Evolutionary conservation across 139 green algal genomes (phyloP), one percentile per base, ranked within the genome.

Genomic region (Micromonas commoda): DNA sequence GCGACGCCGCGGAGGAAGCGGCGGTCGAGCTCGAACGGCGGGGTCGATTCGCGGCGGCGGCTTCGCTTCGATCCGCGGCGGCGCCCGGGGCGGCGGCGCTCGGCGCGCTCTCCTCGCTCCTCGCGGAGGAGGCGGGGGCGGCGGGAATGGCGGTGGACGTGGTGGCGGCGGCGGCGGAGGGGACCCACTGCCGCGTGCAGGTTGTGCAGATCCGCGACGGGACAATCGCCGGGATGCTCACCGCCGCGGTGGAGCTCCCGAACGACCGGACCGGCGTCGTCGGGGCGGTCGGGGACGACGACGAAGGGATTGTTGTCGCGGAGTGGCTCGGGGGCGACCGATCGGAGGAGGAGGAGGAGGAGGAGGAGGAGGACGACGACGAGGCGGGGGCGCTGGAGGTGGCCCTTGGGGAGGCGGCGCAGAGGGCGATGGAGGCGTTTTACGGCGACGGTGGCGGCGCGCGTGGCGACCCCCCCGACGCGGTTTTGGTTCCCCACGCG

Each of bases 151-250:
- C 35, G 1, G 33, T 75, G 37, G 68, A 75, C 37, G 37, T 75
- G 23, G 31, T 60, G 21, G 68, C 68, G 23, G 68, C 68, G 0
- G 68, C 38, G 0, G 38, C 24, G 6, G 68, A 39, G 6, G 38
- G 3, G 19, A 24, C 13, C 4, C n/a, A 34, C n/a, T 71, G 64
- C 64, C 23, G 37, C 1, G 68, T 75, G 31, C 52, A 75, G 53
- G 61, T 75, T 13, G 37, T 64, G 37, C 31, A 31, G 1, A 39
- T 75, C 5, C 37, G 68, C 37, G 68, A 75, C 35, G 68, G 68
- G n/a, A 39, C 31, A 24, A 61, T 75, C 38, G 34, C 53, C 21
- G 68, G 53, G n/a, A 39, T 75, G 26, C 26, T 75, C 1, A 39
- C 3, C 21, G 29, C 68, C 34, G 31, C 9, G 1, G 37, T 75